These are phyloP conservation scores for Cercospora citrullina DNA, from an alignment of 2,329 filamentous ascomycete genomes.

Conservation along the genomic window DNA sequence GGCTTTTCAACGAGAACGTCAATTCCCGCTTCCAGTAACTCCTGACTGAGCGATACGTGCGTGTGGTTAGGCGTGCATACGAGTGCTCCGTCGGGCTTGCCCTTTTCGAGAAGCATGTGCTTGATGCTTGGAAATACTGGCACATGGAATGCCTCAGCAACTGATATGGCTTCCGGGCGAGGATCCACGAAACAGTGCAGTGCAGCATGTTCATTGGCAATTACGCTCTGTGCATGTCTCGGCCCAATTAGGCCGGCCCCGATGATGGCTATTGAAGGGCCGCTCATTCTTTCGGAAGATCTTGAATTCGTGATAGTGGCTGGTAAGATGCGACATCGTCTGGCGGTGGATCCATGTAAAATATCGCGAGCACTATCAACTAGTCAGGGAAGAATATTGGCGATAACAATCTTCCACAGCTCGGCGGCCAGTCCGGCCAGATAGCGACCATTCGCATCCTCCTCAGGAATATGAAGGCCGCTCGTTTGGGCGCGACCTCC, in stretches of 20 bases:
- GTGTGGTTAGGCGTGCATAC: conserved; percentile 62
- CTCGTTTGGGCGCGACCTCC: background rate
- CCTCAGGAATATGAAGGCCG: background rate
- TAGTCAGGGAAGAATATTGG: conserved; percentile 12
- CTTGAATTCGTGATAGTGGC: background rate
- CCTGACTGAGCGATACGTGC: conserved; percentile 54
- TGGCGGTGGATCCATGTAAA: background rate
- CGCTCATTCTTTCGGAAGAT: background rate
- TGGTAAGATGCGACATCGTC: background rate
- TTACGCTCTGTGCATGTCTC: conserved; percentile 52
- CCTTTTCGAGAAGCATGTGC: conserved; percentile 44
- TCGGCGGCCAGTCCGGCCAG: background rate
- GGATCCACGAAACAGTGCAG: conserved; percentile 53
- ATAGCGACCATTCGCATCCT: background rate
- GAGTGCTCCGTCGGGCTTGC: conserved; percentile 54
- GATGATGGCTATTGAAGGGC: conserved; percentile 45
- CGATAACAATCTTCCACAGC: background rate
- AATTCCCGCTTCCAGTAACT: conserved; percentile 51
- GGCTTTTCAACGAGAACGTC: conserved; percentile 61
- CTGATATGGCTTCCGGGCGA: conserved; percentile 40
- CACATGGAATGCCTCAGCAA: conserved; percentile 43
- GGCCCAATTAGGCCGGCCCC: conserved; percentile 54
- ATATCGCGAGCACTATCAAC: background rate
- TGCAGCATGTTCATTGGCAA: conserved; percentile 35
- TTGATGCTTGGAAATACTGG: conserved; percentile 45